phyloP scores from a whole-genome alignment of 495 filamentous ascomycete species.

The Penicillium goetzii region DNA sequence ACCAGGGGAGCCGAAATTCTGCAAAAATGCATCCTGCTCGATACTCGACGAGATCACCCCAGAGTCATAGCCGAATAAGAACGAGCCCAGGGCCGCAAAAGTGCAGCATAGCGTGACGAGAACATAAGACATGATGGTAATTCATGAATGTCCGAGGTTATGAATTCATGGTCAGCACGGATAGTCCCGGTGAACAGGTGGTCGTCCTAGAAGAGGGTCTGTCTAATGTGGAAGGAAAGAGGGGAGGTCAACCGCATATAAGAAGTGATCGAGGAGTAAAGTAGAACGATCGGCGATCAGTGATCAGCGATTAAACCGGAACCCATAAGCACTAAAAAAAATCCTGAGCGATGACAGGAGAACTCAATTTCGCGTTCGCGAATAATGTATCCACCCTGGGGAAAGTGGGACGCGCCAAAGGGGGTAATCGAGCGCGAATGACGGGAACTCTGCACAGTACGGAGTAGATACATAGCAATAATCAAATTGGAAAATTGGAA shows the following conservation, averaged over 20 bases:
- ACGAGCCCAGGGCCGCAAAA: conserved; percentile 62
- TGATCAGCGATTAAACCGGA: background rate
- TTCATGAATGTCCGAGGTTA: conserved; percentile 10
- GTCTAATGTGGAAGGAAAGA: background rate
- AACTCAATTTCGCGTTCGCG: conserved; percentile 9
- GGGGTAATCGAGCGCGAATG: conserved; percentile 23
- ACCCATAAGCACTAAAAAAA: background rate
- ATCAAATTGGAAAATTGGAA: background rate
- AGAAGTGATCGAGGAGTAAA: background rate
- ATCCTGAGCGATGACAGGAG: background rate
- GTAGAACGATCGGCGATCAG: background rate
- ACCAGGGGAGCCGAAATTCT: conserved; percentile 39
- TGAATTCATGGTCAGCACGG: conserved; percentile 6
- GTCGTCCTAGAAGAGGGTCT: background rate
- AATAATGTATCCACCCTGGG: conserved; percentile 29
- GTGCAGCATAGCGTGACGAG: conserved; percentile 50
- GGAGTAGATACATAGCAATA: too few relatives aligned
- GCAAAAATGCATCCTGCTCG: conserved; percentile 46
- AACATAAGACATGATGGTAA: conserved; percentile 34
- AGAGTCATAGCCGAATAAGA: conserved; percentile 57
- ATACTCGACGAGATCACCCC: conserved; percentile 59
- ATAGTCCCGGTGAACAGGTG: background rate
- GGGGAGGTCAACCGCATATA: background rate
- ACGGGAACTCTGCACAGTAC: background rate
- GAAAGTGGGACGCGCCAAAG: conserved; percentile 29